Evolutionary conservation across 1,139 yeast species (phyloP), one percentile per base, ranked within the genome.

Genomic region (Scheffersomyces lignicola): DNA sequence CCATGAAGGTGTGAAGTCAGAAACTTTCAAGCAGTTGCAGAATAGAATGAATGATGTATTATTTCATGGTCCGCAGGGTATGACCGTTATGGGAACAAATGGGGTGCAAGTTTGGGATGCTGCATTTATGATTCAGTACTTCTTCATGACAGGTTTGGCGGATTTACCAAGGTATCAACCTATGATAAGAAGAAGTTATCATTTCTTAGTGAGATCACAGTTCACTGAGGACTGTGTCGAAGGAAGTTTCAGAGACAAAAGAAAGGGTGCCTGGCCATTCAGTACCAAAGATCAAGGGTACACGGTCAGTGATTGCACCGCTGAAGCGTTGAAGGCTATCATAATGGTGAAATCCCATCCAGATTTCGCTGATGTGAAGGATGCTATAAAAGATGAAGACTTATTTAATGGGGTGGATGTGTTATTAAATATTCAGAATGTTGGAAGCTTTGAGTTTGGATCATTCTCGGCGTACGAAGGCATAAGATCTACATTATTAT

Each of bases 51-150:
- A 80, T 33, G 97, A 92, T 51, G 80, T 80, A 25, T 52, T 88
- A 37, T 90, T 86, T 60, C 83, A 84, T 62, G 94, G 96, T 0
- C 84, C 92, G 0, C 86, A 83, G 53, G 99, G 99, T 3, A 74
- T 92, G 81, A 79, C 92, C 4, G 84, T 87, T 38, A 87, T 86
- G 86, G 99, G 99, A 7, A 94, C 99, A 1, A 94, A 94, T 58
- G 99, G 99, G 18, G 89, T 88, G 0, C 99, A 94, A 58, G 90
- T 85, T 1, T 94, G 99, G 98, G 99, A 94, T 58, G 83, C 83
- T 14, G 90, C 97, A 0, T 92, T 94, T 60, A 83, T 86, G 48
- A 69, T 92, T 20, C 98, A 94, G 53, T 88, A 88, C 51, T 75
- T 80, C 43, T 81, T 87, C 40, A 68, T 77, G 53, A 86, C 96